Evolutionary conservation across 805 yeast species (phyloP).

Genomic region (Sugiyamaella valdiviana): DNA sequence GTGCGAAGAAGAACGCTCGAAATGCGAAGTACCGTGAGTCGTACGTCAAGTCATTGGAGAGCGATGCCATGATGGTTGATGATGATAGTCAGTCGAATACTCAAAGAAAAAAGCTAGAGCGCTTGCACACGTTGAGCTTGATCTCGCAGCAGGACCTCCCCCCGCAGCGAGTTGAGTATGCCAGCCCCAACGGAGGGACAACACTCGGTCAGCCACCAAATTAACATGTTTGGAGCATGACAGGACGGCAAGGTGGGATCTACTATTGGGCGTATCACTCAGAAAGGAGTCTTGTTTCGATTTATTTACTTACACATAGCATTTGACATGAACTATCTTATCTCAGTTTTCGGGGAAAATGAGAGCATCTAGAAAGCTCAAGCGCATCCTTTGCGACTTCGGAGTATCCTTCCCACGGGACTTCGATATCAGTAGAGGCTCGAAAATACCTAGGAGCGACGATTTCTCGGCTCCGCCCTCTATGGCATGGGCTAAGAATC

Average conservation of each 20-base stretch:
- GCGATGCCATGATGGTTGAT: slow-evolving; percentile 41
- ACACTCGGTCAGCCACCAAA: slow-evolving; percentile 65
- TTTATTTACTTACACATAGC: background rate
- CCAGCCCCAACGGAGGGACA: slow-evolving; percentile 58
- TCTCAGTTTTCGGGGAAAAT: slow-evolving; percentile 8
- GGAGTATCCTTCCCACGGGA: slow-evolving; percentile 29
- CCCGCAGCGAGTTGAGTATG: slow-evolving; percentile 39
- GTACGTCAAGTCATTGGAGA: slow-evolving; percentile 35
- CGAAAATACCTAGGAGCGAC: slow-evolving; percentile 28
- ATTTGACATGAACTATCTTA: background rate
- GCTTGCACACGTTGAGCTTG: slow-evolving; percentile 23
- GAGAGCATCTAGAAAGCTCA: slow-evolving; percentile 29
- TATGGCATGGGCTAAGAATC: slow-evolving; percentile 35
- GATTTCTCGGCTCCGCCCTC: slow-evolving; percentile 25
- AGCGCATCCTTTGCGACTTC: slow-evolving; percentile 28
- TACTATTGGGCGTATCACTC: too few species aligned
- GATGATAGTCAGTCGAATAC: slow-evolving; percentile 24
- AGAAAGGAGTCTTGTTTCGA: too few species aligned
- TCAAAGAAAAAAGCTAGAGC: slow-evolving; percentile 34
- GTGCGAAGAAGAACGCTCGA: slow-evolving; percentile 72
- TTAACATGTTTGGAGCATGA: too few species aligned
- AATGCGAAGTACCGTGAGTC: slow-evolving; percentile 64
- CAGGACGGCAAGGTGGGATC: too few species aligned
- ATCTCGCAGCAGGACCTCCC: slow-evolving; percentile 57
- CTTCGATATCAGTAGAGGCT: slow-evolving; percentile 25